These are phyloP conservation scores for Cnidoscolus chayamansa DNA, from an alignment of 441 rosid species.

Conservation along the genomic window DNA sequence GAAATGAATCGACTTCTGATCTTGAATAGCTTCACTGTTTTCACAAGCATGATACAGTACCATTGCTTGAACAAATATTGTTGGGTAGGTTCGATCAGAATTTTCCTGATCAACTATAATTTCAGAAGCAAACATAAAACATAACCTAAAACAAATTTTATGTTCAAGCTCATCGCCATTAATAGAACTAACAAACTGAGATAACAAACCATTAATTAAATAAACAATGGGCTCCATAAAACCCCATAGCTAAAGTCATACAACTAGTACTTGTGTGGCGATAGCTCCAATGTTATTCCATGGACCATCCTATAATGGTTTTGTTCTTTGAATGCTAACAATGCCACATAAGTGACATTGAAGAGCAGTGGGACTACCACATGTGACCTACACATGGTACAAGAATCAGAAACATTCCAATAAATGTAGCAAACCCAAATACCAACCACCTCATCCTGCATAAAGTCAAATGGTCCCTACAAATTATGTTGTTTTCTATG, in stretches of 20 bases:
- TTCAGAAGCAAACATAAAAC: background rate
- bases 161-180: background rate
- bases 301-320: slow-evolving; percentile 5
- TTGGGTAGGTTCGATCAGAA: no score
- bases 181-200: background rate
- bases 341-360: slow-evolving; percentile 12
- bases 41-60: no score
- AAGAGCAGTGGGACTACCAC: slow-evolving; percentile 13
- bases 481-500: background rate
- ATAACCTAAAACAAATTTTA: background rate
- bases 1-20: background rate
- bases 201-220: background rate
- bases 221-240: background rate
- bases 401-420: slow-evolving; percentile 16
- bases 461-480: slow-evolving; percentile 32
- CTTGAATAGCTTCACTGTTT: background rate
- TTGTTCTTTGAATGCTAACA: slow-evolving; percentile 15
- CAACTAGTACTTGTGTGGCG: background rate
- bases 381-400: slow-evolving; percentile 19
- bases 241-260: slow-evolving; percentile 6
- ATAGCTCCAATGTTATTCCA: slow-evolving; percentile 9
- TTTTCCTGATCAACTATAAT: background rate
- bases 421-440: slow-evolving; percentile 23
- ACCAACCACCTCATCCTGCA: slow-evolving; percentile 29
- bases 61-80: no score